Conservation (phyloP, 2,329 filamentous ascomycete species). For the Aspergillus flavus region DNA sequence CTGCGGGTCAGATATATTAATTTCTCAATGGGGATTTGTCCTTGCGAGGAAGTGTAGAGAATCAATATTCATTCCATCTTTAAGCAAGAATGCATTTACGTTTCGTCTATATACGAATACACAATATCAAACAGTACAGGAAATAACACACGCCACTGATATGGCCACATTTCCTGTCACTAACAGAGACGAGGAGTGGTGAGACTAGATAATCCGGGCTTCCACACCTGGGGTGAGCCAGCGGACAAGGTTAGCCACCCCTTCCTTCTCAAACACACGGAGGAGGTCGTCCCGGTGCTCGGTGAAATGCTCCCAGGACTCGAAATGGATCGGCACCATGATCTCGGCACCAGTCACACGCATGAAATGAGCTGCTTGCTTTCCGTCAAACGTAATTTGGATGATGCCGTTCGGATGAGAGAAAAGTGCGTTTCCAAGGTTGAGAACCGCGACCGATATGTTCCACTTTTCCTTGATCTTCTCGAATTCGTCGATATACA, state of each 20-base stretch:
- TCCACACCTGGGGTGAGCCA: not conserved
- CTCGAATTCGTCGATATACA: slow-evolving; percentile 48
- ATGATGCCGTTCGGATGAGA: slow-evolving; percentile 31
- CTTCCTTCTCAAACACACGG: not conserved
- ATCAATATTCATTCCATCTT: not conserved
- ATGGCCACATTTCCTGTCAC: not conserved
- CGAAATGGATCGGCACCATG: slow-evolving; percentile 53
- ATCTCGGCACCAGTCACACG: slow-evolving; percentile 44
- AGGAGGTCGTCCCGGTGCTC: slow-evolving; percentile 32
- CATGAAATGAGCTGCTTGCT: slow-evolving; percentile 43
- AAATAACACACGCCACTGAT: not conserved
- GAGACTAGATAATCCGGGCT: not conserved
- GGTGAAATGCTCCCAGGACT: slow-evolving; percentile 51
- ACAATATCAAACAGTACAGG: not conserved
- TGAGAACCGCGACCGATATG: slow-evolving; percentile 44
- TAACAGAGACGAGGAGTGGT: not conserved
- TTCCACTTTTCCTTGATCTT: slow-evolving; percentile 41
- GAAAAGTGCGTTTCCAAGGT: slow-evolving; percentile 41
- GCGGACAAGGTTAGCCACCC: not conserved
- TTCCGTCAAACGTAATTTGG: slow-evolving; percentile 51
- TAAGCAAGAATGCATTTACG: not conserved
- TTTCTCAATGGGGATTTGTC: not conserved
- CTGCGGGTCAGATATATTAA: no score
- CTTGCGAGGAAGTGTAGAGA: not conserved
- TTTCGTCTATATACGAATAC: not conserved